Evolutionary conservation across 2,329 filamentous ascomycete genomes (phyloP).

Genomic region (Epichloe brachyelytri): DNA sequence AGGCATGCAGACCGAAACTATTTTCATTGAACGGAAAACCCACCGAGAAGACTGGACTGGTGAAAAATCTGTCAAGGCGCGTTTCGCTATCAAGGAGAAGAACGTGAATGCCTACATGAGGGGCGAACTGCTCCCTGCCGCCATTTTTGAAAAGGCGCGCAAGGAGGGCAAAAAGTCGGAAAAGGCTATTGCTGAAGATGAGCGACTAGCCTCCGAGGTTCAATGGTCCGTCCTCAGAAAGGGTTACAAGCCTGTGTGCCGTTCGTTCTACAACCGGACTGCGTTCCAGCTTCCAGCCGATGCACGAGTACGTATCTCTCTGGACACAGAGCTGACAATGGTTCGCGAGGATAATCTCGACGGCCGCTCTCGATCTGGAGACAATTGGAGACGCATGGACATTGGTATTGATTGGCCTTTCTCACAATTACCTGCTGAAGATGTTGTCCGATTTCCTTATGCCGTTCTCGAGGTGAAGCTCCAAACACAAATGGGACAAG

Average conservation of each 20-base stretch:
- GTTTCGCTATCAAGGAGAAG: slow-evolving; percentile 93
- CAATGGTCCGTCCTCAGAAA: slow-evolving; percentile 88
- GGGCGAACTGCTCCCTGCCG: slow-evolving; percentile 71
- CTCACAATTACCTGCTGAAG: slow-evolving; percentile 69
- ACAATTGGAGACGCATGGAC: slow-evolving; percentile 95
- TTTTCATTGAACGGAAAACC: slow-evolving; percentile 95
- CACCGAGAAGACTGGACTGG: slow-evolving; percentile 99
- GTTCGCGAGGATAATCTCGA: slow-evolving; percentile 89
- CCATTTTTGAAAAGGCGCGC: slow-evolving; percentile 92
- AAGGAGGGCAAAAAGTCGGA: slow-evolving; percentile 90
- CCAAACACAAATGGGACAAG: slow-evolving; percentile 88
- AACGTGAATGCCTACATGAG: slow-evolving; percentile 84
- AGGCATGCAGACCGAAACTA: slow-evolving; percentile 86
- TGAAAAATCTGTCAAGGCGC: slow-evolving; percentile 96
- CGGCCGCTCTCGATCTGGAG: slow-evolving; percentile 58
- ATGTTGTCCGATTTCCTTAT: slow-evolving; percentile 87
- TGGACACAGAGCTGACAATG: slow-evolving; percentile 95
- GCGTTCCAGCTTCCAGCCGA: slow-evolving; percentile 96
- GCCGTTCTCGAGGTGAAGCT: slow-evolving; percentile 95
- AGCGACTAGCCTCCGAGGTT: slow-evolving; percentile 79
- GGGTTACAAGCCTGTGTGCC: slow-evolving; percentile 75
- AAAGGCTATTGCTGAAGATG: slow-evolving; percentile 82
- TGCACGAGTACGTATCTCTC: slow-evolving; percentile 86
- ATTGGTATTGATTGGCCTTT: slow-evolving; percentile 96
- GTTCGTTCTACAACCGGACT: slow-evolving; percentile 96